Evolutionary conservation across 1,139 yeast species (phyloP).

Genomic region (Candida sp.): DNA sequence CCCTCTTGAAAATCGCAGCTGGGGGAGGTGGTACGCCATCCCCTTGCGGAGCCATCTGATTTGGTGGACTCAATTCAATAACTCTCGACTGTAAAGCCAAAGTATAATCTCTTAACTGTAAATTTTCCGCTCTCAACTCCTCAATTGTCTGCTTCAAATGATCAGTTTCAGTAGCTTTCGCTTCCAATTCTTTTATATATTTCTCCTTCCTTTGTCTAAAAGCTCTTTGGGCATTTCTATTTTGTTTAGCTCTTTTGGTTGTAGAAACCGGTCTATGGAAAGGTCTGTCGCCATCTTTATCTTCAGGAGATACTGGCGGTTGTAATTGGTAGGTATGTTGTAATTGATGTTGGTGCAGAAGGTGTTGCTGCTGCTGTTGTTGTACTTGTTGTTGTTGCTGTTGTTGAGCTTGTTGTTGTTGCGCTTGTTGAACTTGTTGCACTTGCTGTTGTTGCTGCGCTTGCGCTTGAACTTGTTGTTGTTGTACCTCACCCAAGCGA

Average conservation of each 20-base stretch:
- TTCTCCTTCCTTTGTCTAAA: conserved; percentile 79
- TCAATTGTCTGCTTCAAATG: conserved; percentile 60
- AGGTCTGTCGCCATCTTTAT: background rate
- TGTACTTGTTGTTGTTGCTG: conserved; percentile 6
- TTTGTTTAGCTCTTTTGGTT: conserved; percentile 85
- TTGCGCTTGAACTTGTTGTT: conserved; percentile 6
- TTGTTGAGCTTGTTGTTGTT: conserved; percentile 9
- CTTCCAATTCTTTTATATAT: conserved; percentile 74
- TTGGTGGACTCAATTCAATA: conserved; percentile 38
- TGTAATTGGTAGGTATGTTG: conserved; percentile 9
- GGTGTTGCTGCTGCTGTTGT: conserved; percentile 5
- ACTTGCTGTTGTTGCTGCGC: conserved; percentile 6
- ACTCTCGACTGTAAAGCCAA: conserved; percentile 65
- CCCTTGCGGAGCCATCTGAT: conserved; percentile 4
- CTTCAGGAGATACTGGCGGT: conserved; percentile 9
- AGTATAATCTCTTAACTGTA: conserved; percentile 70
- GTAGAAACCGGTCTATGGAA: conserved; percentile 44
- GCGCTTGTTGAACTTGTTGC: conserved; percentile 8
- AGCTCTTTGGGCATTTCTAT: conserved; percentile 85
- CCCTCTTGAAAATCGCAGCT: conserved; percentile 5
- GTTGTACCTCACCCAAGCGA: conserved; percentile 6
- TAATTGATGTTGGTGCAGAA: conserved; percentile 10
- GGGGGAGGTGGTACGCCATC: conserved; percentile 15
- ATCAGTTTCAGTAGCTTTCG: conserved; percentile 60
- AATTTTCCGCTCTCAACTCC: conserved; percentile 63